Evolutionary conservation across 2,329 filamentous ascomycete species (phyloP).

Genomic region (Ophiocordyceps unilateralis): DNA sequence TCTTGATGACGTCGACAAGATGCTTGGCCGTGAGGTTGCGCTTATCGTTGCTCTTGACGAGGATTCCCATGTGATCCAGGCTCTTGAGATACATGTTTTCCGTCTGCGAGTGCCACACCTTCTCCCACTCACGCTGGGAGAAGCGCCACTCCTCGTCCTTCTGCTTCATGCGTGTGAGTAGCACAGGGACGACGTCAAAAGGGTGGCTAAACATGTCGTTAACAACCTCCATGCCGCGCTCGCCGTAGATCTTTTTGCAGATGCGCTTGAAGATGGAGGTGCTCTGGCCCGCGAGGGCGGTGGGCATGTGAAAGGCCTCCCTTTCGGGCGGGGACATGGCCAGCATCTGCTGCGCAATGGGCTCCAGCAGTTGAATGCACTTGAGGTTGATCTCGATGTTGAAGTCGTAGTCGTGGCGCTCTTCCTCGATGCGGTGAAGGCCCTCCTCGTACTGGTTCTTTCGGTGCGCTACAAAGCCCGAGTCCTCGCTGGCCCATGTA

Average conservation of each 20-base stretch:
- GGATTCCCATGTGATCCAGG: slow-evolving; percentile 88
- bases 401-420: slow-evolving; percentile 96
- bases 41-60: slow-evolving; percentile 79
- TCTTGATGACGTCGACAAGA: slow-evolving; percentile 77
- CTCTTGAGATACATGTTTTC: slow-evolving; percentile 91
- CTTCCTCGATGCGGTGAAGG: slow-evolving; percentile 90
- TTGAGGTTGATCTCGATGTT: slow-evolving; percentile 92
- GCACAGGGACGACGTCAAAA: slow-evolving; percentile 72
- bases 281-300: slow-evolving; percentile 77
- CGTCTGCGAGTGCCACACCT: slow-evolving; percentile 94
- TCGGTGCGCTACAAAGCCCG: slow-evolving; percentile 89
- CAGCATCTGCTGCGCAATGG: slow-evolving; percentile 78
- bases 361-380: slow-evolving; percentile 90
- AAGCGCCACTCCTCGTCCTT: slow-evolving; percentile 98
- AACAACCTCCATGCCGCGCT: slow-evolving; percentile 71
- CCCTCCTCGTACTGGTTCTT: slow-evolving; percentile 94
- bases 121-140: slow-evolving; percentile 94
- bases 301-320: slow-evolving; percentile 59
- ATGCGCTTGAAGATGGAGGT: slow-evolving; percentile 95
- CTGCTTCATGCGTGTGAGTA: slow-evolving; percentile 79
- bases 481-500: slow-evolving; percentile 97
- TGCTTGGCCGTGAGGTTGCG: slow-evolving; percentile 80
- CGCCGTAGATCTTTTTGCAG: slow-evolving; percentile 93
- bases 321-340: slow-evolving; percentile 60
- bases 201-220: slow-evolving; percentile 73